A percentile compares a stretch with the other conserved stretches of the same genome.
These are phyloP conservation scores for Calonectria pauciramosa DNA, from an alignment of 2,329 filamentous ascomycete genomes.

Conservation along the genomic window DNA sequence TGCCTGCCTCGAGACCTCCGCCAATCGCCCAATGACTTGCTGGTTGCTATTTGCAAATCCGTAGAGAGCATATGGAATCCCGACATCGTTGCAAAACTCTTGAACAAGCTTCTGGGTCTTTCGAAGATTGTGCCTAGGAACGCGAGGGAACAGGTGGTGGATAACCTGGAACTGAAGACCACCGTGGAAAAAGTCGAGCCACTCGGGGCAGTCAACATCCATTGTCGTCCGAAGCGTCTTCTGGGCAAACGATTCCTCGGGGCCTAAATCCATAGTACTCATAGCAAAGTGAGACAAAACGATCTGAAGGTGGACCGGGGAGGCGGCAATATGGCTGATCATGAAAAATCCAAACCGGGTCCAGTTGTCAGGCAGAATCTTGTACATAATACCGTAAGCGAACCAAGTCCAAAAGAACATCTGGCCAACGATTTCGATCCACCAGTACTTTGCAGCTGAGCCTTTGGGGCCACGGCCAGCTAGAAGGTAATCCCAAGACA, in stretches of 20 bases:
- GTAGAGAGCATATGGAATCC: conserved; percentile 87
- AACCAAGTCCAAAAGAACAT: conserved; percentile 89
- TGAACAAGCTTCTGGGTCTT: conserved; percentile 80
- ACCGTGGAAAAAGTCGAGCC: conserved; percentile 91
- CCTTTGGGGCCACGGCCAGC: conserved; percentile 79
- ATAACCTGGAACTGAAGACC: conserved; percentile 92
- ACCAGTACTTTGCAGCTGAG: conserved; percentile 85
- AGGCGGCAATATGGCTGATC: conserved; percentile 83
- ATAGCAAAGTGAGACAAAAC: conserved; percentile 94
- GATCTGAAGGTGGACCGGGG: conserved; percentile 89
- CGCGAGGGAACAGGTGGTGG: conserved; percentile 86
- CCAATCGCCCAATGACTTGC: conserved; percentile 81
- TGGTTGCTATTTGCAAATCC: conserved; percentile 88
- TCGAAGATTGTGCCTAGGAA: conserved; percentile 88
- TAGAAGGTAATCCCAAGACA: conserved; percentile 85
- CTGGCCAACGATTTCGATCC: conserved; percentile 82
- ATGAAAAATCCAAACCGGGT: conserved; percentile 78
- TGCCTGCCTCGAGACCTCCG: conserved; percentile 84
- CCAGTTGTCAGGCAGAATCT: conserved; percentile 77
- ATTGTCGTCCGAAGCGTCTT: conserved; percentile 94
- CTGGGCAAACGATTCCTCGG: conserved; percentile 88
- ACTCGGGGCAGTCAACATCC: conserved; percentile 89
- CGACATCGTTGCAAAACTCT: conserved; percentile 85
- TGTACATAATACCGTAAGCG: conserved; percentile 83
- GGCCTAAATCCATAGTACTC: conserved; percentile 88